Conservation (phyloP, 768 basidiomycete species). For the Kwoniella sp. region DNA sequence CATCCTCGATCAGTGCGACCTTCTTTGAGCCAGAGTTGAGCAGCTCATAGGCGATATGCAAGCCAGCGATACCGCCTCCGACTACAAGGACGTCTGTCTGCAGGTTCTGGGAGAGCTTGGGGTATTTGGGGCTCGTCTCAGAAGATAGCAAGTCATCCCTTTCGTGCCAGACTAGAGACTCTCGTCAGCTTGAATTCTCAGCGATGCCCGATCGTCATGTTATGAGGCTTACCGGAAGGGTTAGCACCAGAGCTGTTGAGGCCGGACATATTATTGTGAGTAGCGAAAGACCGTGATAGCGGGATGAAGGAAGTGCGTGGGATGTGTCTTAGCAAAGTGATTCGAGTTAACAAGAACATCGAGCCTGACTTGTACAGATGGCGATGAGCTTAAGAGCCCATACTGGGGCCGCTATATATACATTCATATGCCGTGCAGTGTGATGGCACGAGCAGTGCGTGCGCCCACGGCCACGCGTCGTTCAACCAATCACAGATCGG, state of each 20-base stretch:
- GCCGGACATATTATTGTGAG: neutral
- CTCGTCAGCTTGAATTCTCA: neutral
- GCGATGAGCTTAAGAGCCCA: neutral
- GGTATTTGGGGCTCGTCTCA: conserved; percentile 17
- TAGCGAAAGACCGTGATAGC: neutral
- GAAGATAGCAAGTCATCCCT: conserved; percentile 26
- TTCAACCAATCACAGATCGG: neutral
- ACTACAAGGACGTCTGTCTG: conserved; percentile 31
- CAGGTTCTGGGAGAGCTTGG: conserved; percentile 15
- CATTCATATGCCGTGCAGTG: neutral
- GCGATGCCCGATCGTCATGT: neutral
- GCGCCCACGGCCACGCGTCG: neutral
- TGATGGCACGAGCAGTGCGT: neutral
- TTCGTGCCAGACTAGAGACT: conserved; percentile 26
- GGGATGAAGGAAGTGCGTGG: neutral
- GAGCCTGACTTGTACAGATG: neutral
- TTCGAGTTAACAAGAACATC: neutral
- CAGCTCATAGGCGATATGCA: conserved; percentile 37
- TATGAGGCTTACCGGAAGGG: neutral
- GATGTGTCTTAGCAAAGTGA: neutral
- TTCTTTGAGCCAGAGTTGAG: conserved; percentile 27
- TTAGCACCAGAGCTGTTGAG: conserved; percentile 3
- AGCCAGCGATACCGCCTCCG: conserved; percentile 33
- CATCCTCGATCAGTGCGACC: conserved; percentile 33
- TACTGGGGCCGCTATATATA: neutral